Base-by-base conservation (phyloP, 805 yeast species). In the Yamadazyma laniorum region DNA sequence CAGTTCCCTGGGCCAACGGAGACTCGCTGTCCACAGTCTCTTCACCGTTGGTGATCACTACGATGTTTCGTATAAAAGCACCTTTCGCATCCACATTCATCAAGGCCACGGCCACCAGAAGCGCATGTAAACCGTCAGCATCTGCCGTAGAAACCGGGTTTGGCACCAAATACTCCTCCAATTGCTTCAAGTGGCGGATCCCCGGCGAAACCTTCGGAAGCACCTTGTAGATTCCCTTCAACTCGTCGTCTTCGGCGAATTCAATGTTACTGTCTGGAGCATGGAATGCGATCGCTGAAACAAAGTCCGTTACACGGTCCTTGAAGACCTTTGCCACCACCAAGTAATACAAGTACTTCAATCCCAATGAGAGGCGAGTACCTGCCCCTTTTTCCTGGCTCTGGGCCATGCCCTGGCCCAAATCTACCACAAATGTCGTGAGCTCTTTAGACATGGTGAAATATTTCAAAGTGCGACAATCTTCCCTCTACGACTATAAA, bases 351-450 rank as follows among this genome's bases (percentile, higher is more conserved):
- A 76, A 61, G 42, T 73, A 77, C 16, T 56, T 53, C 41, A 72
- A 45, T 5, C 70, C 66, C n/a, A 52, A 46, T 4, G 58, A 64
- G 9, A 70, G 47, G 53, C 67, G 55, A 45, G 57, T 8, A n/a
- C n/a, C n/a, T 9, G 6, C 21, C 5, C 16, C 30, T 6, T 6
- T 6, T 12, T 15, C 21, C 4, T 14, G 17, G 53, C 56, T 40
- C 46, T 59, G 26, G 58, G 70, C 54, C 79, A 70, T 51, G 46
- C 72, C 45, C 52, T 65, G 61, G 8, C 75, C 67, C 11, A 71
- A 58, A 51, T 80, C 86, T 12, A 77, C 65, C 7, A 79, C 62
- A 45, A 72, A 77, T 1, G 64, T 58, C 0, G 79, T 73, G 22
- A 61, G 59, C 37, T 67, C 74, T 49, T 69, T 61, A 21, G 30